A percentile compares a stretch with the other conserved stretches of the same genome.
These are phyloP conservation scores for Paspalum vaginatum DNA, from an alignment of 176 grass and related monocot genomes.

Conservation along the genomic window DNA sequence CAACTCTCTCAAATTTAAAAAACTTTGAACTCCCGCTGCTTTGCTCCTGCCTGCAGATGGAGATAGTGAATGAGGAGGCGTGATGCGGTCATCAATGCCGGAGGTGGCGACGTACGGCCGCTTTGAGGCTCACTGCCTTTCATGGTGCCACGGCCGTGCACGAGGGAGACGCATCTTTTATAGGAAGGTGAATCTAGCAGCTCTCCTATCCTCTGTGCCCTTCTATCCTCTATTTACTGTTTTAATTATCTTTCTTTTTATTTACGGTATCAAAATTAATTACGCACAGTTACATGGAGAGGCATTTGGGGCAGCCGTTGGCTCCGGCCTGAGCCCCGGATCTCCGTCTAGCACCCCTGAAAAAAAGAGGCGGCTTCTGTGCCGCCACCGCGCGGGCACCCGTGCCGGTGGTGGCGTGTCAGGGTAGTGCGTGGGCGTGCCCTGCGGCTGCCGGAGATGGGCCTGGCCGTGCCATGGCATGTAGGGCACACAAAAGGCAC, in stretches of 20 bases:
- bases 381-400: slow-evolving; percentile 14
- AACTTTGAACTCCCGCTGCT: slow-evolving; percentile 29
- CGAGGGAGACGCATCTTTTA: not conserved
- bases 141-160: not conserved
- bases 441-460: slow-evolving; percentile 37
- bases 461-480: slow-evolving; percentile 29
- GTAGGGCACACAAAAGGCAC: slow-evolving; percentile 13
- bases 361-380: slow-evolving; percentile 24
- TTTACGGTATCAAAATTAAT: too few relatives aligned
- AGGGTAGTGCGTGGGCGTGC: slow-evolving; percentile 53
- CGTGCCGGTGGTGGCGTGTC: slow-evolving; percentile 36
- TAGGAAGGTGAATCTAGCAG: too few relatives aligned
- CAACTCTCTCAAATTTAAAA: not conserved
- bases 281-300: too few relatives aligned
- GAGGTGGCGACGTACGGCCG: slow-evolving; percentile 25
- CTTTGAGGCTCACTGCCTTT: not conserved
- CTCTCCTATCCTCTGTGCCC: too few relatives aligned
- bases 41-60: not conserved
- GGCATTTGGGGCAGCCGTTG: too few relatives aligned
- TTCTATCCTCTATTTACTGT: too few relatives aligned
- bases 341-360: slow-evolving; percentile 38
- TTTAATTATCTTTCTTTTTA: too few relatives aligned
- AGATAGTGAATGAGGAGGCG: slow-evolving; percentile 45
- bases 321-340: slow-evolving; percentile 42
- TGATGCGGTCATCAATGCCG: slow-evolving; percentile 46